Evolutionary conservation across 768 basidiomycete genomes (phyloP), one percentile per base, ranked within the genome.

Genomic region (Xerocomus spinulosus): DNA sequence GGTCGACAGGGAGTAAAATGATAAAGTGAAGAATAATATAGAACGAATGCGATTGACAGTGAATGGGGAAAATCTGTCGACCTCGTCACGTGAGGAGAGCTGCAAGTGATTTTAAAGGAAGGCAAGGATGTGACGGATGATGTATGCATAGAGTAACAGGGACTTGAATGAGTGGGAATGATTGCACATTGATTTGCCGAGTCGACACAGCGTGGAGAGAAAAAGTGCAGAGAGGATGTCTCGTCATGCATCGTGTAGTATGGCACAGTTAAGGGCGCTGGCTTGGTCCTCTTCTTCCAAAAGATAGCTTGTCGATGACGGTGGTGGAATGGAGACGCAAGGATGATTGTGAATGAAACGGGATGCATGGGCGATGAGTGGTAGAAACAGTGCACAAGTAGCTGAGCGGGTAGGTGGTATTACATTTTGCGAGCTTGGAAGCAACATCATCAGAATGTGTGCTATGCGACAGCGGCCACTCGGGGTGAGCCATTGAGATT

Each of bases 11-110:
- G 58, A 51, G 45, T 53, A 50, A 55, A 54, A 74, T 70, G 75
- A 82, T 87, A 84, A 85, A 75, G 73, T 83, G 83, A 85, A 80
- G 77, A 87, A 87, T 87, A 87, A 88, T 79, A 81, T 74, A 79
- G 74, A 75, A 80, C 70, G 74, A 79, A 77, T 73, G 75, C 76
- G 69, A 70, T 68, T 60, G 67, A 65, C 60, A 68, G 61, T 58
- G 62, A 64, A 53, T 65, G 72, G 70, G 66, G 69, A 68, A 25
- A 72, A 68, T 72, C 69, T 78, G 76, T 79, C 72, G 74, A 72
- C 70, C 73, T 75, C 70, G 70, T 75, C 73, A 72, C 70, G 71
- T 70, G 73, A 58, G 59, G 64, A 63, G 66, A 68, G 67, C 70
- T 73, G 71, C 67, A 59, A 70, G 63, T 61, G 67, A 69, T 71